phyloP scores from a whole-genome alignment of 441 rosid genomes.

The Pelargonium fulgidum region DNA sequence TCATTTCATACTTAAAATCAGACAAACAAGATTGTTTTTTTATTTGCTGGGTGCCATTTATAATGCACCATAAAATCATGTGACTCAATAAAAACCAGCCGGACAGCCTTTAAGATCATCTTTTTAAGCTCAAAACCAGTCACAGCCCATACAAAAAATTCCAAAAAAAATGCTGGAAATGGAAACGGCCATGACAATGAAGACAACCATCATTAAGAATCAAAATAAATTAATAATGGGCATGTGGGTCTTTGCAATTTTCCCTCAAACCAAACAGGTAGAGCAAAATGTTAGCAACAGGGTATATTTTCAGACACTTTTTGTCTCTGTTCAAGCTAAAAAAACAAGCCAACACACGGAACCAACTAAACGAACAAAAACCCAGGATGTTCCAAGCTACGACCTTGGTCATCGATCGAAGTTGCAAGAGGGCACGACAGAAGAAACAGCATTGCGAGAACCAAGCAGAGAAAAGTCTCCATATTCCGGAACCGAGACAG shows the following conservation, averaged over 20 bases:
- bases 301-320: too few species aligned
- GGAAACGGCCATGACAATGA: neutral
- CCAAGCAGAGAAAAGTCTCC: conserved; percentile 9
- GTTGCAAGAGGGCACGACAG: conserved; percentile 34
- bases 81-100: too few species aligned
- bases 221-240: too few species aligned
- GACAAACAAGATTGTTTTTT: neutral
- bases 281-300: too few species aligned
- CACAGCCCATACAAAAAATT: neutral
- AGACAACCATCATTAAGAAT: neutral
- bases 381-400: neutral
- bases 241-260: too few species aligned
- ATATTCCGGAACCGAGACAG: conserved; percentile 4
- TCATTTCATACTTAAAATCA: neutral
- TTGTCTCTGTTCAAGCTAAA: too few species aligned
- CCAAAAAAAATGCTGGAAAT: neutral
- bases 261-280: too few species aligned
- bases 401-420: conserved; percentile 58
- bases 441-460: conserved; percentile 8
- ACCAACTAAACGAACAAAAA: neutral
- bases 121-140: too few species aligned
- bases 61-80: too few species aligned
- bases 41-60: too few species aligned
- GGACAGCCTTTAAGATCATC: too few species aligned
- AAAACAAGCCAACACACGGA: too few species aligned